Conservation (phyloP, 495 filamentous ascomycete genomes). For the Neurospora cerealis region DNA sequence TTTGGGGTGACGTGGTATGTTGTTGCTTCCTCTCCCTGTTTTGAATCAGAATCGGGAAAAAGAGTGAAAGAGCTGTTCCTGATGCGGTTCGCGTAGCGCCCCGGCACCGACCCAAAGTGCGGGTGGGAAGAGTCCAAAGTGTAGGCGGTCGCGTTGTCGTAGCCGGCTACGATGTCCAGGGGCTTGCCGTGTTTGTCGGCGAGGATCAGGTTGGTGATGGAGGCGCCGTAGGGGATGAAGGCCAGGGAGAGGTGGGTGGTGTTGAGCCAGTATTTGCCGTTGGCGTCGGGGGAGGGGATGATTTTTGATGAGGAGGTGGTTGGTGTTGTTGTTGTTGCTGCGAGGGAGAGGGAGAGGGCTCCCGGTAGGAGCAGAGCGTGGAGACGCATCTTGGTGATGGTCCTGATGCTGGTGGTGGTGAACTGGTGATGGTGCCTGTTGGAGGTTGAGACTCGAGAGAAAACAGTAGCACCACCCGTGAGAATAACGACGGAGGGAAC, state of each 20-base stretch:
- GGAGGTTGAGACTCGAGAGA: background rate
- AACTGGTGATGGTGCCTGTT: background rate
- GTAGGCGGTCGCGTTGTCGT: constrained; percentile 69
- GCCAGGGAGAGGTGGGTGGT: constrained; percentile 61
- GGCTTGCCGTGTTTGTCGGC: constrained; percentile 55
- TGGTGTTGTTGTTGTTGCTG: constrained; percentile 10
- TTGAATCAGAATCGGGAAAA: background rate
- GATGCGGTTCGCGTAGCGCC: constrained; percentile 80
- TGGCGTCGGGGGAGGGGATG: constrained; percentile 25
- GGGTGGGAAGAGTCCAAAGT: constrained; percentile 56
- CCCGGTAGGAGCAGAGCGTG: constrained; percentile 15
- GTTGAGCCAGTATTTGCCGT: constrained; percentile 61
- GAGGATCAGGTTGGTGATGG: constrained; percentile 63
- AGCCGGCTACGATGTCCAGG: constrained; percentile 66
- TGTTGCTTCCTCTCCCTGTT: background rate
- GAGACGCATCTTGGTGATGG: constrained; percentile 6
- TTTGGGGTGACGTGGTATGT: constrained; percentile 58
- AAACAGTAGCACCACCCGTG: background rate
- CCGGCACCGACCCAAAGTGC: constrained; percentile 67
- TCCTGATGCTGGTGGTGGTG: background rate
- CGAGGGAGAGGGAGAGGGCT: constrained; percentile 4
- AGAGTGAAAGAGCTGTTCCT: constrained; percentile 64
- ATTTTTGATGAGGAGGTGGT: background rate
- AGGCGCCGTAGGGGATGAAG: constrained; percentile 73
- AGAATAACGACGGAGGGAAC: background rate